A percentile compares a stretch with the other conserved stretches of the same genome.
These are phyloP conservation scores for Mrakia gelida DNA, from an alignment of 768 basidiomycete species.

Conservation along the genomic window DNA sequence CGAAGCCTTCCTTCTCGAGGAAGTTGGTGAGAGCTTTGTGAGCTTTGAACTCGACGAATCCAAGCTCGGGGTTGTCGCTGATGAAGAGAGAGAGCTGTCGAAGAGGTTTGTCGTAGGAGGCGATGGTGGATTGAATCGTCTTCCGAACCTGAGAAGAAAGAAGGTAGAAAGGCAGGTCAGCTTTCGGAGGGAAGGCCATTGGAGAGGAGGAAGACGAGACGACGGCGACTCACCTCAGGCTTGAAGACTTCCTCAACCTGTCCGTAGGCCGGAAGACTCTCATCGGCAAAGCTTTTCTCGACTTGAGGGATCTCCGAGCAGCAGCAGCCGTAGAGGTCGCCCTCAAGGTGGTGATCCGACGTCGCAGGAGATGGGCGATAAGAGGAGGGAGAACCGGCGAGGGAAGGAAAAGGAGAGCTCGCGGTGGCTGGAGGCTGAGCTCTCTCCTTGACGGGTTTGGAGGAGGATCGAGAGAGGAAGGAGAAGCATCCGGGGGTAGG, in stretches of 20 bases:
- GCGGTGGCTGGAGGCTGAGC: background rate
- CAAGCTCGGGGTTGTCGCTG: constrained; percentile 27
- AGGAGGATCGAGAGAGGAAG: background rate
- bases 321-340: constrained; percentile 11
- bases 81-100: constrained; percentile 13
- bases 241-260: background rate
- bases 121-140: constrained; percentile 12
- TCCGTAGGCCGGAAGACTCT: background rate
- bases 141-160: background rate
- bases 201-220: background rate
- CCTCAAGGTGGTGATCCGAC: background rate
- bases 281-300: background rate
- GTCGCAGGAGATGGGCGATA: background rate
- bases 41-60: constrained; percentile 17
- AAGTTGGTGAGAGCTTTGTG: constrained; percentile 14
- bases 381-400: background rate
- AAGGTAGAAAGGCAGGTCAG: no score
- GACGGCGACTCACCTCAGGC: background rate
- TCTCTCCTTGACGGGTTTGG: background rate
- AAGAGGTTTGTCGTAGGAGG: background rate
- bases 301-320: background rate
- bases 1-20: constrained; percentile 15
- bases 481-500: constrained; percentile 23
- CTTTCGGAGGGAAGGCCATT: background rate
- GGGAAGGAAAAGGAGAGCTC: background rate